phyloP scores from a whole-genome alignment of 192 early-diverging fungal genomes.

The Coemansia sp. region DNA sequence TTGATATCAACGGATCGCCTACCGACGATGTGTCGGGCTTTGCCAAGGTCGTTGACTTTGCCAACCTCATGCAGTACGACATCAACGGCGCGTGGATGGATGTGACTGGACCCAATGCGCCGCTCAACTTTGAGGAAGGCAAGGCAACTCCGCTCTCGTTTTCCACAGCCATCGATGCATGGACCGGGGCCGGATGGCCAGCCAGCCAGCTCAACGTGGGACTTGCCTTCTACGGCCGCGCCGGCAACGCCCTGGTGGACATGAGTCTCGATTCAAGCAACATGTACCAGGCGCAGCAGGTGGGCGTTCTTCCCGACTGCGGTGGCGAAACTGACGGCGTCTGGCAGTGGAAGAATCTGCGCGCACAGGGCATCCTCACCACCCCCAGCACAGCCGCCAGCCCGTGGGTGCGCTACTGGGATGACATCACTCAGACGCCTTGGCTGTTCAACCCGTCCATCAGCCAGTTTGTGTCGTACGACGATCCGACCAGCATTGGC shows the following conservation, averaged over 20 bases:
- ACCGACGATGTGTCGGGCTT: slow-evolving; percentile 59
- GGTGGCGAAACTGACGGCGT: slow-evolving; percentile 62
- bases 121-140: slow-evolving; percentile 39
- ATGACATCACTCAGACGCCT: slow-evolving; percentile 61
- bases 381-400: slow-evolving; percentile 19
- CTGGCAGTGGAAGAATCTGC: slow-evolving; percentile 63
- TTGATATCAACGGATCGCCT: slow-evolving; percentile 48
- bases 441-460: slow-evolving; percentile 68
- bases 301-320: slow-evolving; percentile 45
- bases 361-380: slow-evolving; percentile 55
- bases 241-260: slow-evolving; percentile 38
- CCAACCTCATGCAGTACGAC: slow-evolving; percentile 71
- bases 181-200: slow-evolving; percentile 62
- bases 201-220: slow-evolving; percentile 63
- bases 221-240: slow-evolving; percentile 63
- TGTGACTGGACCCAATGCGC: slow-evolving; percentile 62
- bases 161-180: slow-evolving; percentile 54
- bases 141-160: slow-evolving; percentile 51
- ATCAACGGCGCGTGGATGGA: slow-evolving; percentile 59
- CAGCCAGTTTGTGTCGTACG: slow-evolving; percentile 66
- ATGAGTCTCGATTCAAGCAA: slow-evolving; percentile 24
- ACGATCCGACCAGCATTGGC: slow-evolving; percentile 61
- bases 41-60: slow-evolving; percentile 63
- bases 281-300: slow-evolving; percentile 29
- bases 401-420: slow-evolving; percentile 67